Conservation (phyloP, 78 protist genomes). For the Monosiga brevicollis region DNA sequence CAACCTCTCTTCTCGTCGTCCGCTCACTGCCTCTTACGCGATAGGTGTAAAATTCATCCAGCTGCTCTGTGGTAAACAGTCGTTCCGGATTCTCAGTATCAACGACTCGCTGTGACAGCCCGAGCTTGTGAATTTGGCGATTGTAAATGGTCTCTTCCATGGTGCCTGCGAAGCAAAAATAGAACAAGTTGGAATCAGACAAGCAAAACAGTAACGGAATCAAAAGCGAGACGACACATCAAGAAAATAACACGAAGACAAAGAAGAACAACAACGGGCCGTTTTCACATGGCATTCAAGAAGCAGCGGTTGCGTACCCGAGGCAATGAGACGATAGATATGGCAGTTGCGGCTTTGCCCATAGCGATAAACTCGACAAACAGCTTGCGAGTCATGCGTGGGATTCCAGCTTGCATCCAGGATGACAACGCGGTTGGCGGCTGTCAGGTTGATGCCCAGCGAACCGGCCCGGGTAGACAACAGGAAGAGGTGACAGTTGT, state of each 20-base stretch:
- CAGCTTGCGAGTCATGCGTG: slow-evolving; percentile 2
- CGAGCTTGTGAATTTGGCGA: neutral
- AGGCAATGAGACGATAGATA: slow-evolving; percentile 7
- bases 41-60: neutral
- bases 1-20: too few relatives aligned
- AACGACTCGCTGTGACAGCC: slow-evolving; percentile 2
- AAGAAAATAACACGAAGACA: too few relatives aligned
- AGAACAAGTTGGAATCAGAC: too few relatives aligned
- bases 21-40: too few relatives aligned
- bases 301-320: too few relatives aligned
- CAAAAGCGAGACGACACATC: too few relatives aligned
- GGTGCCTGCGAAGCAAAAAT: neutral
- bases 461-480: slow-evolving; percentile 5
- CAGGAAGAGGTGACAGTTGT: neutral
- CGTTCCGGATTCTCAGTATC: neutral
- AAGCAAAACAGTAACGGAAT: too few relatives aligned
- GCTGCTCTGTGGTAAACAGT: neutral
- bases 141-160: slow-evolving; percentile 18
- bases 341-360: neutral
- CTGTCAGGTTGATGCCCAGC: neutral
- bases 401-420: slow-evolving; percentile 7
- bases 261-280: too few relatives aligned
- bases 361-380: slow-evolving; percentile 1
- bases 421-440: slow-evolving; percentile 1
- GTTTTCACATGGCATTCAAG: too few relatives aligned